Conservation (phyloP, 768 basidiomycete species). For the Phaffia tasmanica region DNA sequence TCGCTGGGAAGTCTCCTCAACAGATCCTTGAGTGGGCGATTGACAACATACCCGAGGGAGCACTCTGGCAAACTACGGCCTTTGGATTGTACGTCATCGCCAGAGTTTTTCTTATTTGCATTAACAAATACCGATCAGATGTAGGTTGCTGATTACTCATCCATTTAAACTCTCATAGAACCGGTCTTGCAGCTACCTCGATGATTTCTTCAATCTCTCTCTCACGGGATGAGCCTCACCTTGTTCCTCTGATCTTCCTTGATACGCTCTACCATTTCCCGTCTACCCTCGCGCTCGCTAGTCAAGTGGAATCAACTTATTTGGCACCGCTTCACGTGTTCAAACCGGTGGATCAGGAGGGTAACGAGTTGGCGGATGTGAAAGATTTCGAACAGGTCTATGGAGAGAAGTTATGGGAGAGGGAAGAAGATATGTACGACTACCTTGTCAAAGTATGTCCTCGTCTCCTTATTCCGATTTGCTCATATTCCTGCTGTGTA, state of each 20-base stretch:
- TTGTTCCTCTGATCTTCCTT: conserved; percentile 75
- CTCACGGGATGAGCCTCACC: conserved; percentile 36
- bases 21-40: conserved; percentile 79
- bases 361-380: conserved; percentile 41
- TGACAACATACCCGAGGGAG: conserved; percentile 51
- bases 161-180: conserved; percentile 36
- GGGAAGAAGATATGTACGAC: conserved; percentile 76
- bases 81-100: conserved; percentile 55
- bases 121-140: background rate
- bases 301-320: conserved; percentile 67
- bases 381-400: conserved; percentile 67
- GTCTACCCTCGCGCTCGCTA: conserved; percentile 81
- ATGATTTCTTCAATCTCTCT: conserved; percentile 77
- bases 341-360: conserved; percentile 56
- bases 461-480: background rate
- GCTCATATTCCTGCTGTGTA: conserved; percentile 6
- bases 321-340: conserved; percentile 61
- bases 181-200: conserved; percentile 83
- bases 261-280: conserved; percentile 94
- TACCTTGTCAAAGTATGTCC: conserved; percentile 70
- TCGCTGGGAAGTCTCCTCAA: conserved; percentile 61
- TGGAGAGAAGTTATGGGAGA: conserved; percentile 76
- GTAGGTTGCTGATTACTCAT: background rate
- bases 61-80: conserved; percentile 84
- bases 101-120: background rate